Evolutionary conservation across 2,329 filamentous ascomycete species (phyloP).

Genomic region (Hymenoscyphus fraxineus): DNA sequence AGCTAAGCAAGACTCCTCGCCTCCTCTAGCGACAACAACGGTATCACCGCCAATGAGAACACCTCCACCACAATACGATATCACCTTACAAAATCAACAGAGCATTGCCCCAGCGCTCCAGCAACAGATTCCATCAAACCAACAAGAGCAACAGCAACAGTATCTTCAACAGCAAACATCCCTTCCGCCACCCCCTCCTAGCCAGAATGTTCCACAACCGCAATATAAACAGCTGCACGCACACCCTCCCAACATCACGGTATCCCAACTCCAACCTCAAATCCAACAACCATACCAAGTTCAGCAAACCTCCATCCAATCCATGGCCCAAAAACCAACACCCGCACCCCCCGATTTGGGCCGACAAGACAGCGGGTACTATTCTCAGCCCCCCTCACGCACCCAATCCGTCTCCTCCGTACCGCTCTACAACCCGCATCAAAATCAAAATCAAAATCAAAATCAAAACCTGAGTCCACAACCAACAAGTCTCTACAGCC

Average conservation of each 20-base stretch:
- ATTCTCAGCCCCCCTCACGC: not conserved
- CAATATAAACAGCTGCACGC: not conserved
- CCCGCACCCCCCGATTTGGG: not conserved
- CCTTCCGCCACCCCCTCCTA: not conserved
- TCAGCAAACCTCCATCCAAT: not conserved
- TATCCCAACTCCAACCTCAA: not conserved
- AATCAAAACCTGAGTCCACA: not conserved
- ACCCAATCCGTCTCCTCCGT: constrained; percentile 1
- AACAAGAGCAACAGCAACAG: not conserved
- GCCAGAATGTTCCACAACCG: not conserved
- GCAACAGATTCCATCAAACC: not conserved
- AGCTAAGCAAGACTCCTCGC: not conserved
- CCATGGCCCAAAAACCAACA: not conserved
- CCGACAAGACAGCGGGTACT: constrained; percentile 5
- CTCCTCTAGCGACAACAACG: not conserved
- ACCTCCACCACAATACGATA: constrained; percentile 5
- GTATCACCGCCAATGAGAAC: not conserved
- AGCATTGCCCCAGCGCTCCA: not conserved
- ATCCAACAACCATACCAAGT: not conserved
- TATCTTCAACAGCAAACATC: not conserved
- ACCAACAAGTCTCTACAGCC: not conserved
- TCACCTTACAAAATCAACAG: not conserved
- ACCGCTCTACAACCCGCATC: constrained; percentile 1
- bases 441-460: not conserved
- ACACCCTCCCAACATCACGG: not conserved